Evolutionary conservation across 257 asterid genomes (phyloP).

Genomic region (Cynanchum wilfordii): DNA sequence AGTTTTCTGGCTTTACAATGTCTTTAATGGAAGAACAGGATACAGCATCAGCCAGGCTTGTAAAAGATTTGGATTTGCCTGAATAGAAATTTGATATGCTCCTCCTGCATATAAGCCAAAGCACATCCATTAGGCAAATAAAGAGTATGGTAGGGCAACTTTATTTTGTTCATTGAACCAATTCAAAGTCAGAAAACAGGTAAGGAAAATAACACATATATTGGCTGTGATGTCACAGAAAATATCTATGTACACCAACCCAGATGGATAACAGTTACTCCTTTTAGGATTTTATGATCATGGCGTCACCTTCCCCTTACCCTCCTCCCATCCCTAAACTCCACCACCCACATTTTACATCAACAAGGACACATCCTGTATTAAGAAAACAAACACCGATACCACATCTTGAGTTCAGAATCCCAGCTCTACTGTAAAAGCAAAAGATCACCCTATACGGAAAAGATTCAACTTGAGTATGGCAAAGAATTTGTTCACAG

Average conservation of each 20-base stretch:
- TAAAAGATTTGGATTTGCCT: constrained; percentile 45
- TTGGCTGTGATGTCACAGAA: background rate
- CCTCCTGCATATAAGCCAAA: constrained; percentile 28
- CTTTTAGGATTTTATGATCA: background rate
- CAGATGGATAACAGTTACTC: background rate
- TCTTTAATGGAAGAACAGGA: constrained; percentile 48
- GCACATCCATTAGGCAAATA: background rate
- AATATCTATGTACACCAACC: background rate
- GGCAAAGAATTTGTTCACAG: background rate
- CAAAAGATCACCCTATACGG: background rate
- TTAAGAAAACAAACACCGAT: background rate
- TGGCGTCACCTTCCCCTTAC: background rate
- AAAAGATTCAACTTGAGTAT: background rate
- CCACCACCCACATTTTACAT: no score
- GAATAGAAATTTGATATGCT: constrained; percentile 35
- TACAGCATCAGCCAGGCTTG: constrained; percentile 63
- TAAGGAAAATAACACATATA: background rate
- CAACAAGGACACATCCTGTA: background rate
- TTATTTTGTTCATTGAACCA: background rate
- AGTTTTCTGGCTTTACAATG: constrained; percentile 58
- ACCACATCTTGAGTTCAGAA: background rate
- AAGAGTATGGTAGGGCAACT: background rate
- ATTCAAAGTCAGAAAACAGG: background rate
- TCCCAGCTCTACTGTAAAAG: background rate
- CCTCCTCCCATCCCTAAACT: no score